Evolutionary conservation across 805 yeast genomes (phyloP), one percentile per base, ranked within the genome.

Genomic region (Kluyveromyces nonfermentans): DNA sequence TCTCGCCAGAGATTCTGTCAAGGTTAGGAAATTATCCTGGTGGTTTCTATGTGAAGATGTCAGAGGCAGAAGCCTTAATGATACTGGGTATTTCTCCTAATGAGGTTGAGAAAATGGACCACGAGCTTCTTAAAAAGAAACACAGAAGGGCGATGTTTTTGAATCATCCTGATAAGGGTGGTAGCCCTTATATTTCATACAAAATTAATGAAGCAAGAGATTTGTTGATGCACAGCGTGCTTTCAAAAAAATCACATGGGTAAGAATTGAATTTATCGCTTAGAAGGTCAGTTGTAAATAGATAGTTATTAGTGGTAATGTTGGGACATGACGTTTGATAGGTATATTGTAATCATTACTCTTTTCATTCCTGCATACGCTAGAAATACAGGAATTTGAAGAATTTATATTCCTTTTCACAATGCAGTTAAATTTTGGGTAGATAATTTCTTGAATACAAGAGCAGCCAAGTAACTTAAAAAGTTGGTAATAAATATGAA

Each of bases 141-240:
- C 96, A 89, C 60, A 77, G 96, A 66, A 72, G 71, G 54, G 81
- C 88, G 56, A 85, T 89, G 93, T 65, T 86, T 65, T 75, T 83
- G 40, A 89, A 89, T 62, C 97, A 89, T 60, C 97, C 97, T 9
- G 97, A 89, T 68, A 84, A 80, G 60, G 96, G 96, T 30, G 97
- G 97, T 2, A 82, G 94, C 9, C 85, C 94, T 21, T 87, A 75
- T 56, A 62, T 89, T 63, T 96, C 97, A 38, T 80, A 89, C 46
- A 89, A 89, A 69, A 82, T 89, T 48, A 89, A 89, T 62, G 96
- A 89, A 67, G 96, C 97, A 21, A 82, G 82, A 57, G 94, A 86
- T 55, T 75, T 83, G 54, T 68, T 85, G 60, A 41, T 42, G 20
- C 47, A 50, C 12, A 57, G 62, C 33, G 46, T 53, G 10, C 44